Evolutionary conservation across 1,139 yeast species (phyloP).

Genomic region (Geotrichum bryndzae): DNA sequence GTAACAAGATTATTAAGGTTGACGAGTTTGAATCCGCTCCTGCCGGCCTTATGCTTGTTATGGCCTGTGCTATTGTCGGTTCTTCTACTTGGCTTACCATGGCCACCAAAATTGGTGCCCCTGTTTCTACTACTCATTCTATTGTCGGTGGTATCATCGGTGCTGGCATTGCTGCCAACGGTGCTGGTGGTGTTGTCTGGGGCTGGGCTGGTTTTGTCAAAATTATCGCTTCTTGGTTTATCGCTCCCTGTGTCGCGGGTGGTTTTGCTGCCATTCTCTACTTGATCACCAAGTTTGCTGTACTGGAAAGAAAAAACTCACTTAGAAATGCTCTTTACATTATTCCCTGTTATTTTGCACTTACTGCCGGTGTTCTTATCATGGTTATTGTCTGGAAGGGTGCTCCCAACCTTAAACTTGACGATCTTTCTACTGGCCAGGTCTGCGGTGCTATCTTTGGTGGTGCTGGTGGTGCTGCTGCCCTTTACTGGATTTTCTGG

Average conservation of each 20-base stretch:
- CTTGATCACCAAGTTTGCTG: conserved; percentile 52
- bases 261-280: conserved; percentile 53
- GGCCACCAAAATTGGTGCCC: conserved; percentile 65
- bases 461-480: conserved; percentile 52
- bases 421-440: conserved; percentile 46
- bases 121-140: conserved; percentile 75
- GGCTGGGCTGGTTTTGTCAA: conserved; percentile 72
- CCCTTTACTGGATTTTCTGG: conserved; percentile 49
- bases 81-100: conserved; percentile 66
- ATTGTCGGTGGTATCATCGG: conserved; percentile 76
- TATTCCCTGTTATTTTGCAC: conserved; percentile 57
- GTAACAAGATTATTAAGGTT: conserved; percentile 54
- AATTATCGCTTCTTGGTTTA: conserved; percentile 75
- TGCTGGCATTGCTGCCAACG: conserved; percentile 65
- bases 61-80: conserved; percentile 72
- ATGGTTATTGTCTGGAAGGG: conserved; percentile 63
- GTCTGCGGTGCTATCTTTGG: conserved; percentile 55
- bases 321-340: conserved; percentile 50
- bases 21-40: conserved; percentile 48
- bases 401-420: conserved; percentile 57
- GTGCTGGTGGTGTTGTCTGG: conserved; percentile 56
- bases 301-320: conserved; percentile 54
- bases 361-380: conserved; percentile 58
- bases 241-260: conserved; percentile 73
- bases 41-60: conserved; percentile 64